Percentiles rank a stretch among this genome's conserved stretches.
Evolutionary conservation across 257 asterid genomes (phyloP).

Genomic region (Forsythia suspensa): DNA sequence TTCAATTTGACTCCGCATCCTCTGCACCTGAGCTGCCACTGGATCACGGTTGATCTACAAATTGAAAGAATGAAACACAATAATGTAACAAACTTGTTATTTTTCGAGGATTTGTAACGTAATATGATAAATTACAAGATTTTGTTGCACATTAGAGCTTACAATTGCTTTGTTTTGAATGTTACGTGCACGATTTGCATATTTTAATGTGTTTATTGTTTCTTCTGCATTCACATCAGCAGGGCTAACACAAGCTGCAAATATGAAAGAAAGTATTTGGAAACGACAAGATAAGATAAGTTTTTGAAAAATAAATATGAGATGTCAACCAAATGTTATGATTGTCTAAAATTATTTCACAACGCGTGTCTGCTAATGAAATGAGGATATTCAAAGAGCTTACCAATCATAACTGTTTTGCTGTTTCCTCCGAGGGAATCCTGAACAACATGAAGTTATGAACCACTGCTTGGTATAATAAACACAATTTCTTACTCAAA

Average conservation of each 20-base stretch:
- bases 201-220: conserved; percentile 85
- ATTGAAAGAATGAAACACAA: conserved; percentile 13
- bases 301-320: background rate
- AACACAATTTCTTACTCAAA: background rate
- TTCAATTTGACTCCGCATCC: conserved; percentile 89
- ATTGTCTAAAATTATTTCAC: background rate
- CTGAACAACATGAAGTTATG: conserved; percentile 40
- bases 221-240: conserved; percentile 97
- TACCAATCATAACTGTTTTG: conserved; percentile 99
- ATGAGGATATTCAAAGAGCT: conserved; percentile 16
- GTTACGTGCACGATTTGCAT: conserved; percentile 93
- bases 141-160: conserved; percentile 27
- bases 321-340: background rate
- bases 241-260: conserved; percentile 86
- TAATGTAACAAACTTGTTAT: background rate
- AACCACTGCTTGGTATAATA: conserved; percentile 22
- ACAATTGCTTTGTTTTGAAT: conserved; percentile 95
- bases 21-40: conserved; percentile 69
- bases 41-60: conserved; percentile 92
- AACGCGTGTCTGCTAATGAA: background rate
- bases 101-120: background rate
- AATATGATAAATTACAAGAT: background rate
- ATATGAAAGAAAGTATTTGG: background rate
- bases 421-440: conserved; percentile 98
- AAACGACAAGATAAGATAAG: background rate